Evolutionary conservation across 768 basidiomycete genomes (phyloP).

Genomic region (Suillus discolor): DNA sequence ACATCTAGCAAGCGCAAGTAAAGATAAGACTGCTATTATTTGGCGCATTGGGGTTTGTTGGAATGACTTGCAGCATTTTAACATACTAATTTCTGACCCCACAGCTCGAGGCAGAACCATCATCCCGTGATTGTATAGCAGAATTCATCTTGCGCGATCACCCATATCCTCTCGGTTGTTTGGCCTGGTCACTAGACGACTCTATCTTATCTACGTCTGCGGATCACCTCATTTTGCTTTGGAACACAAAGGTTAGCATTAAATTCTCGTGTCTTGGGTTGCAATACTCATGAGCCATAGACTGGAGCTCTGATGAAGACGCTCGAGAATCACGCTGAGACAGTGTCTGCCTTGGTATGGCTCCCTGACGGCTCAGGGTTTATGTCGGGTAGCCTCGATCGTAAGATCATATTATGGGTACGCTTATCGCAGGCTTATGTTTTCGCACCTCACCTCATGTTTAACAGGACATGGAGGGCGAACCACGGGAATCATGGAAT

Average conservation of each 20-base stretch:
- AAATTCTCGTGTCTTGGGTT: slow-evolving; percentile 10
- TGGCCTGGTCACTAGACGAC: slow-evolving; percentile 95
- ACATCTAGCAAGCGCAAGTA: slow-evolving; percentile 85
- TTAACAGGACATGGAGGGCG: slow-evolving; percentile 73
- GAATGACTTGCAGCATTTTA: slow-evolving; percentile 15
- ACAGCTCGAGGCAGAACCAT: slow-evolving; percentile 50
- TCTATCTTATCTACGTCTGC: slow-evolving; percentile 79
- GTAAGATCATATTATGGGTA: slow-evolving; percentile 85
- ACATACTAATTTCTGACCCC: slow-evolving; percentile 19
- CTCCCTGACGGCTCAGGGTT: slow-evolving; percentile 88
- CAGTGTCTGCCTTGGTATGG: slow-evolving; percentile 87
- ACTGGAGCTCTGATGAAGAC: slow-evolving; percentile 71
- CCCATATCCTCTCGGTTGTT: slow-evolving; percentile 70
- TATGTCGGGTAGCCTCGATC: slow-evolving; percentile 86
- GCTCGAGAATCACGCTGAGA: slow-evolving; percentile 74
- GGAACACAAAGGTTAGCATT: slow-evolving; percentile 79
- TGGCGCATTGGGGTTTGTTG: slow-evolving; percentile 80
- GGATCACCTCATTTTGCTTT: slow-evolving; percentile 82
- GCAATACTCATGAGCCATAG: slow-evolving; percentile 40
- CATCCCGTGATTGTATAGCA: slow-evolving; percentile 59
- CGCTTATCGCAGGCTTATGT: slow-evolving; percentile 23
- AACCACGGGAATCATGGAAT: slow-evolving; percentile 68
- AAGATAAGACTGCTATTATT: slow-evolving; percentile 85
- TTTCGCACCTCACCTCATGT: slow-evolving; percentile 17
- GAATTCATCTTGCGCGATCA: slow-evolving; percentile 75